Conservation (phyloP, 495 filamentous ascomycete genomes). For the Daldinia childiae region DNA sequence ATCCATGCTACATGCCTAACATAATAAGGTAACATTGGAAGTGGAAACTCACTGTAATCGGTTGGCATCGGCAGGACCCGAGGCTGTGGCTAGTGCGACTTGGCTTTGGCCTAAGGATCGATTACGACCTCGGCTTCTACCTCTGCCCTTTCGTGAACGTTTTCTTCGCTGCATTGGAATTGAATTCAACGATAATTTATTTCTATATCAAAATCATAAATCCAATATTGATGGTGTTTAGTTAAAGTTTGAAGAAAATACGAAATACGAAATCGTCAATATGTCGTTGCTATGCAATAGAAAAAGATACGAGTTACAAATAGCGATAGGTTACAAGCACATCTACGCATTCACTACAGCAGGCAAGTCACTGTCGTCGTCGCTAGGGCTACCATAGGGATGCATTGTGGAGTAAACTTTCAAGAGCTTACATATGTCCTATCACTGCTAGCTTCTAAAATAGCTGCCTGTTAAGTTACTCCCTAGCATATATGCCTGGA, state of each 20-base stretch:
- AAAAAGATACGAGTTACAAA: background rate
- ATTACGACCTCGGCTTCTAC: background rate
- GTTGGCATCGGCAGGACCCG: background rate
- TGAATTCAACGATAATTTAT: too few relatives aligned
- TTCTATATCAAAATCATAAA: background rate
- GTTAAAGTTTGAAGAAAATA: background rate
- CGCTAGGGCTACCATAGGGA: background rate
- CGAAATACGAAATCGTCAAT: too few relatives aligned
- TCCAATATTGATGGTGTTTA: background rate
- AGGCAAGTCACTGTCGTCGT: background rate
- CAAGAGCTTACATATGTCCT: background rate
- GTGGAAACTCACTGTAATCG: conserved; percentile 5
- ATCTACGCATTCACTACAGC: background rate
- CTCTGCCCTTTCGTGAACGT: background rate
- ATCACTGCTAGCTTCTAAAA: background rate
- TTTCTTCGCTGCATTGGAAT: background rate
- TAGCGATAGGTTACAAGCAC: background rate
- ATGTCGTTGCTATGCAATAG: background rate
- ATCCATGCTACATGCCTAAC: conserved; percentile 2
- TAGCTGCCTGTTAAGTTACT: background rate
- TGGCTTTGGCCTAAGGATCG: background rate
- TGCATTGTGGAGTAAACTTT: background rate
- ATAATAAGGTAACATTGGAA: too few relatives aligned
- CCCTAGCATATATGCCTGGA: background rate
- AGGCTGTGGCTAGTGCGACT: background rate